A percentile compares a stretch with the other conserved stretches of the same genome.
phyloP scores from a whole-genome alignment of 768 basidiomycete genomes.

The Strobilomyces dryophilus region DNA sequence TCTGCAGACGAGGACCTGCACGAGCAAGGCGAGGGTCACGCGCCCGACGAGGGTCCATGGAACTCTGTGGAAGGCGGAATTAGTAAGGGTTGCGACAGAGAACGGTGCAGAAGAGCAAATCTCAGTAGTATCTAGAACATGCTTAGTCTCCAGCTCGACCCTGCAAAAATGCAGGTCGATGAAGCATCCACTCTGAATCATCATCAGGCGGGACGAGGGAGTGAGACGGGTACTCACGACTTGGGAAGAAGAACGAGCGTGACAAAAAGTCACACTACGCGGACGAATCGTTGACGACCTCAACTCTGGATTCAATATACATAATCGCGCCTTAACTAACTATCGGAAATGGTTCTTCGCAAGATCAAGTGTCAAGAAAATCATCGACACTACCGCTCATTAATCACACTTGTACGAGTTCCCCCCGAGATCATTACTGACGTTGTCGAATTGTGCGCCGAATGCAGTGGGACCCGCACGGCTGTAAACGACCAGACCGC shows the following conservation, averaged over 20 bases:
- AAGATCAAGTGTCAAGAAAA: slow-evolving; percentile 40
- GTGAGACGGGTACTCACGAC: slow-evolving; percentile 19
- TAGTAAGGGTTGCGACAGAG: slow-evolving; percentile 11
- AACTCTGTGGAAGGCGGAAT: slow-evolving; percentile 12
- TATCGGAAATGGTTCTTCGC: slow-evolving; percentile 39
- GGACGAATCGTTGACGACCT: slow-evolving; percentile 39
- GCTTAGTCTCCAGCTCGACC: slow-evolving; percentile 72
- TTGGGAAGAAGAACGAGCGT: slow-evolving; percentile 3
- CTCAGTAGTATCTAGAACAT: slow-evolving; percentile 97
- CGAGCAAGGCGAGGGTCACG: slow-evolving; percentile 79
- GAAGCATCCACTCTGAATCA: slow-evolving; percentile 94
- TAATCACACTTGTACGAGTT: slow-evolving; percentile 54
- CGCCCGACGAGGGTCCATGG: slow-evolving; percentile 76
- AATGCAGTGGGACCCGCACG: slow-evolving; percentile 44
- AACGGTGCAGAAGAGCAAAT: slow-evolving; percentile 20
- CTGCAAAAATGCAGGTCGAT: slow-evolving; percentile 58
- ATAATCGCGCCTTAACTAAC: slow-evolving; percentile 36
- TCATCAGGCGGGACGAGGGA: slow-evolving; percentile 50
- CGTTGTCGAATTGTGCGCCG: slow-evolving; percentile 51
- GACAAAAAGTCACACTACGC: slow-evolving; percentile 15
- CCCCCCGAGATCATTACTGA: slow-evolving; percentile 51
- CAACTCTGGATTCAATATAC: slow-evolving; percentile 43
- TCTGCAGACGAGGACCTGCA: slow-evolving; percentile 61
- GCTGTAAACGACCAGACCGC: no score
- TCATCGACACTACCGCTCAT: slow-evolving; percentile 42